These are phyloP conservation scores for Colletotrichum truncatum DNA, from an alignment of 2,329 filamentous ascomycete species.

Conservation along the genomic window DNA sequence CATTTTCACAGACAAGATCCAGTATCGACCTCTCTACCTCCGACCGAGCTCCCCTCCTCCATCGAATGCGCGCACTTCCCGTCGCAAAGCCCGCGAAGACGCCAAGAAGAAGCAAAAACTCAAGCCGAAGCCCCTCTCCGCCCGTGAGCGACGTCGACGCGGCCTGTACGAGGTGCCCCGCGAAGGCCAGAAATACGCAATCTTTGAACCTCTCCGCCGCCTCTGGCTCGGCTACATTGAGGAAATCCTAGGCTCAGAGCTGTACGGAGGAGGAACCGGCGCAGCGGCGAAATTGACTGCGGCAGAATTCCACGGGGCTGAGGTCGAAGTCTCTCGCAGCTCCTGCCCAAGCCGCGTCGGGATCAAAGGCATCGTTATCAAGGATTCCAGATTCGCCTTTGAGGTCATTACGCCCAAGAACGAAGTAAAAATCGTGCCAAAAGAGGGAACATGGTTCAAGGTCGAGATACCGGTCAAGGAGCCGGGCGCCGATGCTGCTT, in stretches of 20 bases:
- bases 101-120: slow-evolving; percentile 55
- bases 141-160: slow-evolving; percentile 77
- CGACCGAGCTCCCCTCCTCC: slow-evolving; percentile 76
- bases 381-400: slow-evolving; percentile 87
- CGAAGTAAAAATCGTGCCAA: slow-evolving; percentile 82
- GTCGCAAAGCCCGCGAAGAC: slow-evolving; percentile 57
- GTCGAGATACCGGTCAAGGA: slow-evolving; percentile 68
- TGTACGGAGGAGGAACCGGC: slow-evolving; percentile 63
- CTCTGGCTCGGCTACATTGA: slow-evolving; percentile 89
- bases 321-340: slow-evolving; percentile 84
- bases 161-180: slow-evolving; percentile 80
- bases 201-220: slow-evolving; percentile 80
- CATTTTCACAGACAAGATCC: slow-evolving; percentile 85
- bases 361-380: slow-evolving; percentile 84
- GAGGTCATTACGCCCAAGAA: slow-evolving; percentile 81
- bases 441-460: slow-evolving; percentile 87
- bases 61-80: slow-evolving; percentile 66
- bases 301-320: slow-evolving; percentile 91
- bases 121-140: slow-evolving; percentile 77
- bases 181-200: slow-evolving; percentile 73
- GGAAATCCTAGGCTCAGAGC: slow-evolving; percentile 76
- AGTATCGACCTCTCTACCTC: slow-evolving; percentile 82
- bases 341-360: slow-evolving; percentile 85
- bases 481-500: slow-evolving; percentile 29
- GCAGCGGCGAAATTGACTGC: slow-evolving; percentile 81